Percentiles rank a stretch among this genome's conserved stretches.
Evolutionary conservation across 1,139 yeast genomes (phyloP).

Genomic region (Scheffersomyces lignicola): DNA sequence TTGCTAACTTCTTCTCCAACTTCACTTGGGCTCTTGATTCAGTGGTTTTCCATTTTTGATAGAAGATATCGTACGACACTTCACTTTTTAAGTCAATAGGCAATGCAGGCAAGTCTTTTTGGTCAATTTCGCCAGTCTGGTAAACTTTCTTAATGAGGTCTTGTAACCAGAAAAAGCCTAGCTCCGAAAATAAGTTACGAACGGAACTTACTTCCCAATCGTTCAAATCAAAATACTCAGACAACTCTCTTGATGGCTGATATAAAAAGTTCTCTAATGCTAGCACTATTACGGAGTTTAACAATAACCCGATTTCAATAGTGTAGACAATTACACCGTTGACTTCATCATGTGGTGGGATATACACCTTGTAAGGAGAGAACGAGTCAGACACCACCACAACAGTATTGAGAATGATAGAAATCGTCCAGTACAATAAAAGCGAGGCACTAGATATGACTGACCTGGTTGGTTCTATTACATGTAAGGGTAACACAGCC

Average conservation of each 20-base stretch:
- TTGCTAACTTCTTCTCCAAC: constrained; percentile 10
- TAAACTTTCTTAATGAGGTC: constrained; percentile 22
- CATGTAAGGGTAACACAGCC: constrained; percentile 31
- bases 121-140: constrained; percentile 19
- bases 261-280: constrained; percentile 36
- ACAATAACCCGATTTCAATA: constrained; percentile 18
- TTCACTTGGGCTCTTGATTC: constrained; percentile 16
- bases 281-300: constrained; percentile 35
- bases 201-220: constrained; percentile 29
- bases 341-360: constrained; percentile 15
- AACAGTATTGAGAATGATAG: constrained; percentile 15
- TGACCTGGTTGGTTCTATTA: constrained; percentile 31
- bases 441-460: constrained; percentile 26
- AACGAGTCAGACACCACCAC: constrained; percentile 27
- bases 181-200: constrained; percentile 22
- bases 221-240: constrained; percentile 36
- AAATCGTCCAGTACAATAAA: constrained; percentile 29
- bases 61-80: constrained; percentile 19
- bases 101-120: constrained; percentile 25
- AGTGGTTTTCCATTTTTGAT: constrained; percentile 23
- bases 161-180: constrained; percentile 24
- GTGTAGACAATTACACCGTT: constrained; percentile 13
- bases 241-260: constrained; percentile 44
- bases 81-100: constrained; percentile 20
- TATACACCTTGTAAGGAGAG: constrained; percentile 24